Percentiles rank a stretch among this genome's conserved stretches.
These are phyloP conservation scores for Vigna hirtella DNA, from an alignment of 306 rosid genomes.

Conservation along the genomic window DNA sequence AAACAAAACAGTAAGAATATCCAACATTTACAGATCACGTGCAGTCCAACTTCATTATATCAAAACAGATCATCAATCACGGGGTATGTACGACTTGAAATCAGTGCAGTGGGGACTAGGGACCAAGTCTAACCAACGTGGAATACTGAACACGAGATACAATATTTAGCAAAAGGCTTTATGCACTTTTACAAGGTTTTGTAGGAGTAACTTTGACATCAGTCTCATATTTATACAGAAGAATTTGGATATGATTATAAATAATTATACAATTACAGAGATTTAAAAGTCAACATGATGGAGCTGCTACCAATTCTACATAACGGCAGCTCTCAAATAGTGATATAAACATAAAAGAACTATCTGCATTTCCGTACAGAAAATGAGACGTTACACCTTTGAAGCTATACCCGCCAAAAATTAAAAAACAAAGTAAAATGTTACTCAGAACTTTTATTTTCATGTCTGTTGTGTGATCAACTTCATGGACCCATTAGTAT, in stretches of 20 bases:
- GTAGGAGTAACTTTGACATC: slow-evolving; percentile 46
- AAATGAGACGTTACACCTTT: slow-evolving; percentile 51
- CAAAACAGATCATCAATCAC: slow-evolving; percentile 39
- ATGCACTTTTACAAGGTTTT: slow-evolving; percentile 49
- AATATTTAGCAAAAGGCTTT: slow-evolving; percentile 5
- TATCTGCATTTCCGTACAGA: slow-evolving; percentile 47
- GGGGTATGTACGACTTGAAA: slow-evolving; percentile 3
- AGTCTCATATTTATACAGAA: slow-evolving; percentile 62
- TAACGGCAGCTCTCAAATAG: slow-evolving; percentile 52
- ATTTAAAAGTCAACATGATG: slow-evolving; percentile 49
- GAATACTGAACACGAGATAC: slow-evolving; percentile 1
- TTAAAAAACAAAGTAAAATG: slow-evolving; percentile 35
- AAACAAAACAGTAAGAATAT: slow-evolving; percentile 12
- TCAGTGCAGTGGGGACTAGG: slow-evolving; percentile 25
- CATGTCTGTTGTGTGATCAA: slow-evolving; percentile 34
- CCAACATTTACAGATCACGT: slow-evolving; percentile 5
- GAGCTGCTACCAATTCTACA: slow-evolving; percentile 46
- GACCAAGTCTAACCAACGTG: background rate
- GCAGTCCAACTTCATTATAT: slow-evolving; percentile 32
- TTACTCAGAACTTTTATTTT: slow-evolving; percentile 52
- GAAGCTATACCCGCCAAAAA: slow-evolving; percentile 41
- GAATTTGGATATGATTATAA: slow-evolving; percentile 49
- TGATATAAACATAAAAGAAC: slow-evolving; percentile 47
- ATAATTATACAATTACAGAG: slow-evolving; percentile 56
- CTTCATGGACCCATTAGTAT: slow-evolving; percentile 84